Evolutionary conservation across 768 basidiomycete species (phyloP), one percentile per base, ranked within the genome.

Genomic region (Lactarius akahatsu): DNA sequence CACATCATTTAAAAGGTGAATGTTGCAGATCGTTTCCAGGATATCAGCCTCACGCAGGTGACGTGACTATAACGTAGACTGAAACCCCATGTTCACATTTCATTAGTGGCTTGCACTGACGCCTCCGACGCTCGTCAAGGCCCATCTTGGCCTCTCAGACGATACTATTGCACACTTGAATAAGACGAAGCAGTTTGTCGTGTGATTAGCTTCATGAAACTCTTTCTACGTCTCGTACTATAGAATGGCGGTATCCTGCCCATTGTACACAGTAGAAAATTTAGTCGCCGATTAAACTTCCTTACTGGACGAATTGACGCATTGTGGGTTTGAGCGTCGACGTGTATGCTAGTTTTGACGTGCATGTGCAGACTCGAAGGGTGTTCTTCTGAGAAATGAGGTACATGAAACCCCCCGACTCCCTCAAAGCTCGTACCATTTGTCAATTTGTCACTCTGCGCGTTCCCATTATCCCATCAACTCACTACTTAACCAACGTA

Each of bases 81-180:
- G 8, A 26, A 13, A 23, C 32, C 38, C 20, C 8, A 4, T 10
- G n/a, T 55, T 69, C 9, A 69, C 3, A n/a, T 23, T 38, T 28
- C 36, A 40, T 26, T n/a, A 66, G 69, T 70, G 69, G 69, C 61
- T 70, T 15, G 69, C 69, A 23, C 61, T 70, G 23, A 70, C 68
- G 23, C 69, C 65, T 41, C 83, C 81, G 2, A 78, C 78, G 30
- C 78, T 89, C 13, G 86, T 89, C 38, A 85, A 85, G 72, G 85
- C 84, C 0, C 84, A 88, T 69, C 80, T 88, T n/a, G 78, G 78
- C 32, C 71, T 89, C 57, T 81, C 82, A 11, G 82, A 85, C 30
- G 81, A 80, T 23, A 77, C 80, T 9, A 81, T 88, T 54, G 73
- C 78, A 4, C 76, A 77, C 10, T 76, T 88, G 50, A 82, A 78